Conservation (phyloP, 305 asterid genomes). For the Solanum hybrid region DNA sequence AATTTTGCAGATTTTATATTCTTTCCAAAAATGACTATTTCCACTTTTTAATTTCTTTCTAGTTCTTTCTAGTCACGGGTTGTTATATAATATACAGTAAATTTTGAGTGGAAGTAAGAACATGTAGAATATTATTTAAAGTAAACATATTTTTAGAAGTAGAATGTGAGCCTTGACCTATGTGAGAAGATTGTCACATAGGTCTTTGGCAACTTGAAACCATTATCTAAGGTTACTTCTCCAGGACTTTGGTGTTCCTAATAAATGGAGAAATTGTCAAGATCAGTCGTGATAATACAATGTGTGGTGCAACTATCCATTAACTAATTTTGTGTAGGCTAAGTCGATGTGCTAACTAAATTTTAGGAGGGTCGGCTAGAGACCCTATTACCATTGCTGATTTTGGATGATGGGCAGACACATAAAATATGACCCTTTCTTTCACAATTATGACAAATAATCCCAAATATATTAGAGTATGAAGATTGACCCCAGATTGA, state of each 20-base stretch:
- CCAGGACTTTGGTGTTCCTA: background rate
- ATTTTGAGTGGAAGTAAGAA: background rate
- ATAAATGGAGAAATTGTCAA: background rate
- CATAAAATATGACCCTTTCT: background rate
- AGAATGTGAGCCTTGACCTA: background rate
- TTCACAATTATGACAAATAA: background rate
- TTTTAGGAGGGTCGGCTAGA: background rate
- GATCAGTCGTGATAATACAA: background rate
- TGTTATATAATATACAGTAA: too few relatives aligned
- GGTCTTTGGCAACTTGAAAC: too few relatives aligned
- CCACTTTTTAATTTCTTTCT: too few relatives aligned
- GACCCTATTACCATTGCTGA: background rate
- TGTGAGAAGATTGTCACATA: too few relatives aligned
- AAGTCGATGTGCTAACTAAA: too few relatives aligned
- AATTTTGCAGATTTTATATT: too few relatives aligned
- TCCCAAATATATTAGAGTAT: background rate
- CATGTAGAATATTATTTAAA: background rate
- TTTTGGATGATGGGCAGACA: background rate
- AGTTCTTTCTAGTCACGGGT: too few relatives aligned
- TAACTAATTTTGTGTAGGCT: too few relatives aligned
- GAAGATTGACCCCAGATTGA: background rate
- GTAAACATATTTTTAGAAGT: background rate
- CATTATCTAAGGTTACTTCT: too few relatives aligned
- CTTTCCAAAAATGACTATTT: too few relatives aligned
- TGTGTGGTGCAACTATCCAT: background rate